Evolutionary conservation across 2,329 filamentous ascomycete species (phyloP), one percentile per base, ranked within the genome.

Genomic region (Didymella lethalis): DNA sequence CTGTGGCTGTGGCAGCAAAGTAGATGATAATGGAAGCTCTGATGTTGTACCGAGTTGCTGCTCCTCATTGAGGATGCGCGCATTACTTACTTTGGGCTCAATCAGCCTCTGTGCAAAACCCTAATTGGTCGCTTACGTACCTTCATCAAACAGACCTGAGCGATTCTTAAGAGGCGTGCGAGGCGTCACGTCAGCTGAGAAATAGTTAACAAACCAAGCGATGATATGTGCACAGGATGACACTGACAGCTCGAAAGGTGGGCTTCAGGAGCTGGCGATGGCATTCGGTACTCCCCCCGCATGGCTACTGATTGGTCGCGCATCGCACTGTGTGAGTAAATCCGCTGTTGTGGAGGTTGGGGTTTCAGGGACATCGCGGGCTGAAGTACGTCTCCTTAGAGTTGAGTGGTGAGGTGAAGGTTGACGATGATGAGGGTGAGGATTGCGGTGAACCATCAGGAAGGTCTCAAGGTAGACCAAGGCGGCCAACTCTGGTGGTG

Each of bases 241-340:
- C 5, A 20, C 52, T 54, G 14, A 43, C 44, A 12, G 10, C 26
- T 43, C 0, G 20, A 43, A 7, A 16, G 7, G 2, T 26, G 4
- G 4, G 16, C 18, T 7, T 48, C 45, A 3, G 4, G 25, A 1
- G 25, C n/a, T 0, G 63, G 64, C n/a, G 64, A 67, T 0, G 64
- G 64, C 10, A 60, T 67, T 4, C 55, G 60, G 12, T 44, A 63
- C 0, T 52, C 4, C 0, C 12, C 18, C 0, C 38, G 38, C 64
- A 66, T 66, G 0, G 10, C 23, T 26, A 16, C 12, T 32, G 25
- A 16, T 20, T 2, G 26, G 0, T 7, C 25, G 7, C n/a, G 44
- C 23, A 4, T 1, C 10, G 20, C 11, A 23, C 3, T 7, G 23
- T 52, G 16, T 45, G 38, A 18, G 12, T 5, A 32, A 32, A 1